A percentile compares a stretch with the other conserved stretches of the same genome.
phyloP scores from a whole-genome alignment of 768 basidiomycete genomes.

The Sporobolomyces pararoseus region DNA sequence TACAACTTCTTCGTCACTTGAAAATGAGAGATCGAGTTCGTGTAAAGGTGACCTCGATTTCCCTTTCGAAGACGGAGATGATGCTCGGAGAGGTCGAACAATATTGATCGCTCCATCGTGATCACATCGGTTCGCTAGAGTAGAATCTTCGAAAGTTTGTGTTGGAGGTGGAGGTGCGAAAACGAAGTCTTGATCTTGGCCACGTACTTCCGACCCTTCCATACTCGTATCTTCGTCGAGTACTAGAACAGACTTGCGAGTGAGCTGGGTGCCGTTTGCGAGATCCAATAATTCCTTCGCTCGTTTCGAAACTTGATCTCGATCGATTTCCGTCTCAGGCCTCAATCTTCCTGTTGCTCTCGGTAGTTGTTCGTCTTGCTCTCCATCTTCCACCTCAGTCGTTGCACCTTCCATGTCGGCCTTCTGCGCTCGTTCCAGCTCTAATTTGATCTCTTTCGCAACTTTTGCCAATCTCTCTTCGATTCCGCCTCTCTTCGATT shows the following conservation, averaged over 20 bases:
- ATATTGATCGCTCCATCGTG: conserved; percentile 5
- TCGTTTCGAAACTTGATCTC: background rate
- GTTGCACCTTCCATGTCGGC: background rate
- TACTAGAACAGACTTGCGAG: background rate
- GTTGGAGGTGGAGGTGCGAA: conserved; percentile 8
- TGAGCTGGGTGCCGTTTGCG: background rate
- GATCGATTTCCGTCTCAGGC: background rate
- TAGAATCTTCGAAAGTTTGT: conserved; percentile 24
- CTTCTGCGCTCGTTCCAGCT: background rate
- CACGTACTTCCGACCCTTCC: background rate
- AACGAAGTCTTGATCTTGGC: background rate
- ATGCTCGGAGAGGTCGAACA: background rate
- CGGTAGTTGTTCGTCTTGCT: background rate
- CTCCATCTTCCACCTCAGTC: background rate
- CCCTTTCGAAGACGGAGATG: background rate
- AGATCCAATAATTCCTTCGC: conserved; percentile 18
- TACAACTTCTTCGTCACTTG: background rate
- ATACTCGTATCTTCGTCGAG: background rate
- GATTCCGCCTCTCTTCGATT: conserved; percentile 4
- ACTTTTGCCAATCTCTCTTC: conserved; percentile 4
- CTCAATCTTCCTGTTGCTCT: conserved; percentile 22
- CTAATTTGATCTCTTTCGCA: conserved; percentile 31
- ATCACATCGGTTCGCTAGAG: background rate
- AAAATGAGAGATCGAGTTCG: background rate
- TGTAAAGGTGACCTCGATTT: background rate